Percentiles rank a stretch among this genome's conserved stretches.
These are phyloP conservation scores for Phytophthora fragariae DNA, from an alignment of 352 stramenopile species.

Conservation along the genomic window DNA sequence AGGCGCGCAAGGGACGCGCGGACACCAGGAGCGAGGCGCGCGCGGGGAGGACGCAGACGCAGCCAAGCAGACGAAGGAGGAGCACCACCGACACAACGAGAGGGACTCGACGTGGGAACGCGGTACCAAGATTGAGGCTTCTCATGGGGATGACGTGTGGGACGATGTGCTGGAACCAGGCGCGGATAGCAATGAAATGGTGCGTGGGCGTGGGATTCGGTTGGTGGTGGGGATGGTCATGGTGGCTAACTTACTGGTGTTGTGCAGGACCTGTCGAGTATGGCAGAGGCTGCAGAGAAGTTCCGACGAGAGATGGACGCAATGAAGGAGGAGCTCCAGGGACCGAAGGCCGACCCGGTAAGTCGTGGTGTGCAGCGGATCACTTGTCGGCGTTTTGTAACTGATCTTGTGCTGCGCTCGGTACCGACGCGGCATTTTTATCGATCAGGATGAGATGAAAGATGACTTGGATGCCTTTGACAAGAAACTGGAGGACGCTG, in stretches of 20 bases:
- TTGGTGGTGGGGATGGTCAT: background rate
- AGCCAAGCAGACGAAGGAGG: slow-evolving; percentile 48
- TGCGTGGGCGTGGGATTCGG: slow-evolving; percentile 29
- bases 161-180: slow-evolving; percentile 73
- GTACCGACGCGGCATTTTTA: background rate
- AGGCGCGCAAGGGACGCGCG: slow-evolving; percentile 27
- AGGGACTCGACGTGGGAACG: slow-evolving; percentile 67
- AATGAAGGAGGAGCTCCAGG: slow-evolving; percentile 67
- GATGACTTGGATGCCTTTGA: slow-evolving; percentile 81
- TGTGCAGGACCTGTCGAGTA: slow-evolving; percentile 76
- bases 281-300: slow-evolving; percentile 80
- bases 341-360: slow-evolving; percentile 46
- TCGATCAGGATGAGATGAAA: slow-evolving; percentile 48
- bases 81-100: slow-evolving; percentile 46
- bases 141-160: slow-evolving; percentile 70
- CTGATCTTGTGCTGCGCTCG: slow-evolving; percentile 15
- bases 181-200: slow-evolving; percentile 67
- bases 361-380: background rate
- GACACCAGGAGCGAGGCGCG: slow-evolving; percentile 54
- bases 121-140: slow-evolving; percentile 48
- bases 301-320: slow-evolving; percentile 90
- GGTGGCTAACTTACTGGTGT: background rate
- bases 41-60: slow-evolving; percentile 57
- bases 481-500: slow-evolving; percentile 80
- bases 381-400: background rate